These are phyloP conservation scores for Acacia acuminata DNA, from an alignment of 306 rosid genomes.

Conservation along the genomic window DNA sequence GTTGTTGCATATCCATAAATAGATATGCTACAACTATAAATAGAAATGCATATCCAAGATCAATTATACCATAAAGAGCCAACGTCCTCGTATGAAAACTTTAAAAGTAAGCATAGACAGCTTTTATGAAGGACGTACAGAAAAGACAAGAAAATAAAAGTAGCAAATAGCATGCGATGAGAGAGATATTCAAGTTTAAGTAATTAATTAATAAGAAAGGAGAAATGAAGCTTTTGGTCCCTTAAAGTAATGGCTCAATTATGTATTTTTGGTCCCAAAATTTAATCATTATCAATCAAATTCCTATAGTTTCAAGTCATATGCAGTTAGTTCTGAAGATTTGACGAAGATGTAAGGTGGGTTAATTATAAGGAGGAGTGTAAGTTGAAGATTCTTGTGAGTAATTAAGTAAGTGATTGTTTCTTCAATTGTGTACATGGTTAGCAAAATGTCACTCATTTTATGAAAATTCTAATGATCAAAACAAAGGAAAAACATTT, in stretches of 20 bases:
- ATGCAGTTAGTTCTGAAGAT: neutral
- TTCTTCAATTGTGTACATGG: no score
- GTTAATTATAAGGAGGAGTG: neutral
- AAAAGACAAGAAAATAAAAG: neutral
- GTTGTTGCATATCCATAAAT: no score
- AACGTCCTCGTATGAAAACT: neutral
- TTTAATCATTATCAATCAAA: neutral
- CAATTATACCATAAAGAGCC: neutral
- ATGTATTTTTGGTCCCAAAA: neutral
- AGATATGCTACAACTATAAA: neutral
- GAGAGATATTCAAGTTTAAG: neutral
- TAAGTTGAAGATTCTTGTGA: neutral
- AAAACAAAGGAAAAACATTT: no score
- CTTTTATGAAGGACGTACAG: neutral
- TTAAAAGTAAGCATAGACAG: neutral
- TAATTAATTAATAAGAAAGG: neutral
- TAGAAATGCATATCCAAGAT: neutral
- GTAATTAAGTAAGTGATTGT: no score
- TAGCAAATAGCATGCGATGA: neutral
- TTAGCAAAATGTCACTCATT: no score
- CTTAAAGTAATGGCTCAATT: neutral
- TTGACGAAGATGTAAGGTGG: neutral
- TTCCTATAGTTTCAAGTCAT: neutral
- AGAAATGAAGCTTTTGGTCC: neutral
- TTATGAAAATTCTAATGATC: no score